Percentiles rank a stretch among this genome's conserved stretches.
phyloP scores from a whole-genome alignment of 768 basidiomycete species.

The Agaricus sinodeliciosus region DNA sequence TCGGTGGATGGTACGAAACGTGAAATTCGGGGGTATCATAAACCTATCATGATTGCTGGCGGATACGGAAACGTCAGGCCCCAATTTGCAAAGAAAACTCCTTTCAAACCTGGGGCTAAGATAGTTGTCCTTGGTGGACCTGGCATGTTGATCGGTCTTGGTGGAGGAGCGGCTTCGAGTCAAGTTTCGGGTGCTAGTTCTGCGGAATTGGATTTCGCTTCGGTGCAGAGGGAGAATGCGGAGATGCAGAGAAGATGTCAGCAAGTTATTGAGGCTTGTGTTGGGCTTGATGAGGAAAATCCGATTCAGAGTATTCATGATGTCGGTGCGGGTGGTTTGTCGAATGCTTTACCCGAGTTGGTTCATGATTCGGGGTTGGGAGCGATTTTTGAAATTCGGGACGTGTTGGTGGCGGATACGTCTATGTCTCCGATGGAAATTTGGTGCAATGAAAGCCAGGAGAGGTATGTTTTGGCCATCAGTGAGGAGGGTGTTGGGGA shows the following conservation, averaged over 20 bases:
- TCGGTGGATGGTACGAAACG: constrained; percentile 36
- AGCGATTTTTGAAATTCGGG: constrained; percentile 87
- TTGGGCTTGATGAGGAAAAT: constrained; percentile 46
- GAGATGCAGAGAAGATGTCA: constrained; percentile 98
- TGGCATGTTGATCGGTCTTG: constrained; percentile 92
- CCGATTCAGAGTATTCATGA: constrained; percentile 97
- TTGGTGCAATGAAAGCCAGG: constrained; percentile 99
- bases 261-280: constrained; percentile 93
- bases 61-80: constrained; percentile 92
- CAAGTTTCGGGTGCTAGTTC: constrained; percentile 87
- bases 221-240: constrained; percentile 95
- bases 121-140: constrained; percentile 93
- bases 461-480: constrained; percentile 93
- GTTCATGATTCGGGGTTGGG: constrained; percentile 95
- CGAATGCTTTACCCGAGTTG: constrained; percentile 93
- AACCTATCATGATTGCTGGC: constrained; percentile 99
- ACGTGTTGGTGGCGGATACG: constrained; percentile 85
- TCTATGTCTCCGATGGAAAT: constrained; percentile 99
- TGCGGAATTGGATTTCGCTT: constrained; percentile 93
- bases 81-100: constrained; percentile 70
- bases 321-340: constrained; percentile 94
- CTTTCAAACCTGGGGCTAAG: constrained; percentile 76
- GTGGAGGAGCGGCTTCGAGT: constrained; percentile 94
- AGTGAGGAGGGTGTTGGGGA: constrained; percentile 49
- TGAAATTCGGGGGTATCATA: constrained; percentile 94